Evolutionary conservation across 176 grass and related monocot genomes (phyloP), one percentile per base, ranked within the genome.

Genomic region (Dactylis glomerata): DNA sequence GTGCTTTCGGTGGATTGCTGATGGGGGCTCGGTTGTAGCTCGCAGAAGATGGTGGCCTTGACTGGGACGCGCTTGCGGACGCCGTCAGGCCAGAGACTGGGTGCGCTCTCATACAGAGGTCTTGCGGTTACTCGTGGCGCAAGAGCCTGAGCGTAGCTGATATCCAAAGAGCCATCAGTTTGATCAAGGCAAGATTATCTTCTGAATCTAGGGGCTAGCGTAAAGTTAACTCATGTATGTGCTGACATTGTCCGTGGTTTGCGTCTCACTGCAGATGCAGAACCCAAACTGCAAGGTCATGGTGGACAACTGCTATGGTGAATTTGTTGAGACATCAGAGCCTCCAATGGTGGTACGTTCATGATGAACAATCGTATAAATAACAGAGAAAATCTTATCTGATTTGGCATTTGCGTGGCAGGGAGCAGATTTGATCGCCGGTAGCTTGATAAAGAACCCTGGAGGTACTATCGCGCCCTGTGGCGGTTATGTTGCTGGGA

Each of bases 291-390:
- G 93, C 87, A 88, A 90, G 85, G 93, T 95, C 27, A 95, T 98
- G 93, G 96, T 98, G 36, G 96, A 93, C 77, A 98, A 98, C 82
- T 98, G 96, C 81, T 98, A 98, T 64, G 93, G 96, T 72, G 96
- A 98, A 93, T 98, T 98, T 57, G 96, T 95, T 24, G 96, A 98
- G 80, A 90, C 81, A 54, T 81, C 63, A 5, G 93, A 98, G 46
- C 96, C 96, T 90, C 87, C 91, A 61, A 90, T 89, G 89, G 96
- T 92, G 89, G 95, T 95, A 93, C 31, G 75, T 82, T 70, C 83
- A 76, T 42, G 5, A 49, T 46, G 76, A 1, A 30, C 22, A 64
- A 64, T 38, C 40, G 47, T 45, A 6, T 72, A 3, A 31, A 20
- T 86, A 68, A 40, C 52, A 38, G 47, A 8, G 19, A 15, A 45